phyloP scores from a whole-genome alignment of 2,329 filamentous ascomycete genomes.

The Aureobasidium vineae region DNA sequence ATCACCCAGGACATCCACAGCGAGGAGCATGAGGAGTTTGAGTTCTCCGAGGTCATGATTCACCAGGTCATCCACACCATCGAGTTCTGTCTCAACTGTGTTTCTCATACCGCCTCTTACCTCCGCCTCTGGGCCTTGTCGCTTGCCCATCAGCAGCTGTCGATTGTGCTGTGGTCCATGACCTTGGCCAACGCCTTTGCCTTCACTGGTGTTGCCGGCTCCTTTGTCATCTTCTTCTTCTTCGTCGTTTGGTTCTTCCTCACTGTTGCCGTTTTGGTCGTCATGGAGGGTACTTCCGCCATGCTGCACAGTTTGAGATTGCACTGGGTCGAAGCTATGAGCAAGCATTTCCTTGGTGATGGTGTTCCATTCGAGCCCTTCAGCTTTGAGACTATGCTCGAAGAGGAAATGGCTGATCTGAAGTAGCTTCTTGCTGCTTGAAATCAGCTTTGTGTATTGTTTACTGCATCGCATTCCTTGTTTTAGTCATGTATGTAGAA shows the following conservation, averaged over 20 bases:
- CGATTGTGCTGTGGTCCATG: slow-evolving; percentile 95
- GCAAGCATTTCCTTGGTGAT: slow-evolving; percentile 92
- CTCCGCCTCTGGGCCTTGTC: slow-evolving; percentile 97
- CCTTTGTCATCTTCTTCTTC: slow-evolving; percentile 75
- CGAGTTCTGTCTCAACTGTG: slow-evolving; percentile 98
- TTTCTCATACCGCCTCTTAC: slow-evolving; percentile 98
- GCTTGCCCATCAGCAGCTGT: slow-evolving; percentile 95
- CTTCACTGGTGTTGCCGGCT: slow-evolving; percentile 64
- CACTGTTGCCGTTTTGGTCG: slow-evolving; percentile 74
- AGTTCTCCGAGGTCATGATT: slow-evolving; percentile 97
- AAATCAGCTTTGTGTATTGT: background rate
- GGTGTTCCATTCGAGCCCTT: slow-evolving; percentile 82
- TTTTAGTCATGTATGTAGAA: slow-evolving; percentile 24
- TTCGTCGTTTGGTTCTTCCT: slow-evolving; percentile 92
- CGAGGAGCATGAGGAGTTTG: slow-evolving; percentile 92
- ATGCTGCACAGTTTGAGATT: slow-evolving; percentile 91
- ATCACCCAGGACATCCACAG: slow-evolving; percentile 79
- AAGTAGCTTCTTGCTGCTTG: slow-evolving; percentile 32
- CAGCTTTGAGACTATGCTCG: slow-evolving; percentile 78
- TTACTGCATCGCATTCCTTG: background rate
- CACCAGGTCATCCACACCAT: slow-evolving; percentile 99
- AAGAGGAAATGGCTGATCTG: slow-evolving; percentile 63
- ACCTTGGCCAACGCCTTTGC: slow-evolving; percentile 76
- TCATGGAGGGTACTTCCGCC: slow-evolving; percentile 94
- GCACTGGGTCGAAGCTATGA: slow-evolving; percentile 97